Percentiles rank a stretch among this genome's conserved stretches.
These are phyloP conservation scores for Backusella mclennaniae DNA, from an alignment of 192 early-diverging fungal species.

Conservation along the genomic window DNA sequence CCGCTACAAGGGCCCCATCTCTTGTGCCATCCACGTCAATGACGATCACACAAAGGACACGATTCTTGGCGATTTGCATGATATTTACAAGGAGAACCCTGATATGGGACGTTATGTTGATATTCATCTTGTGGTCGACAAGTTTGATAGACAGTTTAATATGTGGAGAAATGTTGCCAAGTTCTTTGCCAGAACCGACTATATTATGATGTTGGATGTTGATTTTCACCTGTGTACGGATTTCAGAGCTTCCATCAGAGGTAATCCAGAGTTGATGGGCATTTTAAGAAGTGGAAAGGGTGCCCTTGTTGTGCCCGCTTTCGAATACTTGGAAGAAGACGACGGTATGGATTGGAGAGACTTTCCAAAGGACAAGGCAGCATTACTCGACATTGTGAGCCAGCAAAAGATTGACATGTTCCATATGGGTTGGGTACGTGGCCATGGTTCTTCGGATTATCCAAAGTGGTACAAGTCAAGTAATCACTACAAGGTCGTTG, in stretches of 20 bases:
- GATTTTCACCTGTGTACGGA: conserved; percentile 61
- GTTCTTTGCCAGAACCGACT: conserved; percentile 59
- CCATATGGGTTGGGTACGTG: conserved; percentile 48
- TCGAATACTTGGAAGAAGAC: conserved; percentile 52
- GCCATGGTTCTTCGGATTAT: conserved; percentile 64
- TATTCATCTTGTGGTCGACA: conserved; percentile 59
- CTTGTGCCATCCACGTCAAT: conserved; percentile 56
- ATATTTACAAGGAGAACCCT: conserved; percentile 48
- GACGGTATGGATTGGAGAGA: conserved; percentile 51
- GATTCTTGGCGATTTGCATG: conserved; percentile 48
- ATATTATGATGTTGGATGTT: conserved; percentile 60
- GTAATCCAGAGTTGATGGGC: conserved; percentile 36
- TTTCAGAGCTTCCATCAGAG: conserved; percentile 40
- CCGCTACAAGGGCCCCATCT: conserved; percentile 56
- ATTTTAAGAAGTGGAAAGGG: conserved; percentile 42
- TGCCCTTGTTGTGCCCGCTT: conserved; percentile 61
- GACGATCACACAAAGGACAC: conserved; percentile 49
- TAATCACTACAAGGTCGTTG: conserved; percentile 49
- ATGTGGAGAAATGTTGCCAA: conserved; percentile 66
- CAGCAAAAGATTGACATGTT: conserved; percentile 55
- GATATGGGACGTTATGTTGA: conserved; percentile 52
- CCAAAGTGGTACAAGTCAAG: conserved; percentile 41
- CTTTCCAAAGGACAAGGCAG: conserved; percentile 49
- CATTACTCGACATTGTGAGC: conserved; percentile 40
- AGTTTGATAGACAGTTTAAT: conserved; percentile 63